phyloP scores from a whole-genome alignment of 495 filamentous ascomycete genomes.

The Lasiosphaeria miniovina region DNA sequence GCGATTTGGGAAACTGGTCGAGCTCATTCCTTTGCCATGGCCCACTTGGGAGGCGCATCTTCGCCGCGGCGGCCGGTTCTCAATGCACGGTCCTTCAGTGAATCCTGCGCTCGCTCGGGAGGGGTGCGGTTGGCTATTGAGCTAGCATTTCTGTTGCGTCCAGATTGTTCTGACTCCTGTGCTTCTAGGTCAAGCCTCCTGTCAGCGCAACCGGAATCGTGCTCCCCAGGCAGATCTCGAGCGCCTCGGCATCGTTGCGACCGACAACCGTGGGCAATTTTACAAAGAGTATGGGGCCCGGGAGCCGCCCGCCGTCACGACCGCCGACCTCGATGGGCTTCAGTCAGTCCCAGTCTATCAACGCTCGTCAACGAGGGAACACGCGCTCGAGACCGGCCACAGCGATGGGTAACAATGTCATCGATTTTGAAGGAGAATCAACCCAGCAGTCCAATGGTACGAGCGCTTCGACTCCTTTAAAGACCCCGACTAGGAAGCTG shows the following conservation, averaged over 20 bases:
- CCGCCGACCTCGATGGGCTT: slow-evolving; percentile 46
- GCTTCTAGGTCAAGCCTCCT: slow-evolving; percentile 5
- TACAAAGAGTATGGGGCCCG: slow-evolving; percentile 55
- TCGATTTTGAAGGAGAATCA: slow-evolving; percentile 28
- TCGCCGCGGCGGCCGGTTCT: not conserved
- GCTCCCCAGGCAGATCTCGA: slow-evolving; percentile 4
- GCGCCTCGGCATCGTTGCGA: slow-evolving; percentile 11
- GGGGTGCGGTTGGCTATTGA: not conserved
- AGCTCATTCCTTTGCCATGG: not conserved
- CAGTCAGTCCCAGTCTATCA: slow-evolving; percentile 40
- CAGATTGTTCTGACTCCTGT: not conserved
- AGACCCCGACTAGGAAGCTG: slow-evolving; percentile 25
- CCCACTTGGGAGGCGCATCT: not conserved
- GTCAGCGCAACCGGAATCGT: not conserved
- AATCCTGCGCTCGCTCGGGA: not conserved
- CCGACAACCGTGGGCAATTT: slow-evolving; percentile 35
- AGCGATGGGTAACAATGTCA: slow-evolving; percentile 55
- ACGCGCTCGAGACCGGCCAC: slow-evolving; percentile 54
- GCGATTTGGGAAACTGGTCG: no score
- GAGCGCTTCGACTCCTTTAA: slow-evolving; percentile 25
- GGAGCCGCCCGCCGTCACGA: slow-evolving; percentile 48
- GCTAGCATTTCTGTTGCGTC: not conserved
- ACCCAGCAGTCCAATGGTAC: slow-evolving; percentile 66
- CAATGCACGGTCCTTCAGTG: not conserved
- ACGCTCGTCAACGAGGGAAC: slow-evolving; percentile 38